Base-by-base conservation (phyloP, 257 asterid species). In the Pogostemon cablin region DNA sequence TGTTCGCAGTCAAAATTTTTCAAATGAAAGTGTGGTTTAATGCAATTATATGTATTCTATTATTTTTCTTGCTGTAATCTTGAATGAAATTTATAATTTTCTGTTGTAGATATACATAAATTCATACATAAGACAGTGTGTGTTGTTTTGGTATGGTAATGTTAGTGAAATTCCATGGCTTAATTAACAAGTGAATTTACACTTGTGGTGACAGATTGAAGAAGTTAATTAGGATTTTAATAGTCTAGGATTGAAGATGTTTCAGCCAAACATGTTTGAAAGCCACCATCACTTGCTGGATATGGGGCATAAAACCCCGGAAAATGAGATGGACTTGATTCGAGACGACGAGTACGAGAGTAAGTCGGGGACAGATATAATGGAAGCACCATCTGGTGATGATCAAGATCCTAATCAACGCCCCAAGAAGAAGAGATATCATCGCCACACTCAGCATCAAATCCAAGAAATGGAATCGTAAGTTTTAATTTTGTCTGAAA, bases 391-490 rank as follows among this genome's bases (percentile, higher is more conserved):
- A 1, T 86, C 88, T 6, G 89, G 87, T 4, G 96, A 85, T 25
- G 93, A 88, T 42, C 86, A 83, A 71, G 96, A 84, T 75, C 89
- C 96, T 2, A 88, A 83, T 60, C 88, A 81, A 64, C 88, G 91
- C 10, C 88, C 90, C 7, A 89, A 84, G 73, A 87, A 83, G 85
- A 89, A 89, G 76, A 86, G 87, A 4, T 89, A 89, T 43, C 96
- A 89, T 67, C 91, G 96, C 67, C 96, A 89, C 68, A 83, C 93
- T 0, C 91, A 89, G 74, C 82, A 77, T 15, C 96, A 89, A 78
- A 89, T 85, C 81, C 84, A 76, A 7, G 95, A 89, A 79, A 87
- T 89, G 96, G 96, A 89, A 79, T 70, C 91, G 96, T 89, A 78
- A 67, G 89, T 53, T 1, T 15, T 25, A 25, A 25, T 25, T 25